These are phyloP conservation scores for Daldinia decipiens DNA, from an alignment of 495 filamentous ascomycete genomes.

Conservation along the genomic window DNA sequence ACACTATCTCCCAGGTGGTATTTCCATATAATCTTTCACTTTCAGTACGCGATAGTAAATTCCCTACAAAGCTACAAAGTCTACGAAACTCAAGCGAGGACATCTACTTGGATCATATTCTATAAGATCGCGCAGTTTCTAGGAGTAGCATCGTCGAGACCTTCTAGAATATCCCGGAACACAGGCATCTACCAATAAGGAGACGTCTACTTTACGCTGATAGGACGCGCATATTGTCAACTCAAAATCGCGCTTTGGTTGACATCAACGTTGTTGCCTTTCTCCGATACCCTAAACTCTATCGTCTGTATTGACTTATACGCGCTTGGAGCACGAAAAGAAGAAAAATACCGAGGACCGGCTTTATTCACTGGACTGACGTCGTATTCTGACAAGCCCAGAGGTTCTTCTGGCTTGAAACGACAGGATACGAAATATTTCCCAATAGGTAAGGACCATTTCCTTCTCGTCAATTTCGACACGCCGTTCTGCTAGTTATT, in stretches of 20 bases:
- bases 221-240: slow-evolving; percentile 8
- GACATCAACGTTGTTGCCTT: not conserved
- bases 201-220: not conserved
- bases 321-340: not conserved
- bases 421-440: slow-evolving; percentile 9
- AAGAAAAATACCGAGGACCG: not conserved
- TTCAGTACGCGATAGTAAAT: not conserved
- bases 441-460: slow-evolving; percentile 25
- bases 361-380: not conserved
- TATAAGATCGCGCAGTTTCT: slow-evolving; percentile 18
- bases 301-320: not conserved
- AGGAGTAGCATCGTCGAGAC: slow-evolving; percentile 5
- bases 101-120: slow-evolving; percentile 11
- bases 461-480: not conserved
- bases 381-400: slow-evolving; percentile 7
- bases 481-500: not conserved
- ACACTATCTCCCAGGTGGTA: not conserved
- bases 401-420: not conserved
- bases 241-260: not conserved
- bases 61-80: slow-evolving; percentile 2
- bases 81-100: slow-evolving; percentile 3
- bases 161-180: slow-evolving; percentile 16
- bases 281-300: not conserved
- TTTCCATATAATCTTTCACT: not conserved
- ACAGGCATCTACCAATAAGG: not conserved